Conservation (phyloP, 495 filamentous ascomycete species). For the Annulohypoxylon maeteangense region DNA sequence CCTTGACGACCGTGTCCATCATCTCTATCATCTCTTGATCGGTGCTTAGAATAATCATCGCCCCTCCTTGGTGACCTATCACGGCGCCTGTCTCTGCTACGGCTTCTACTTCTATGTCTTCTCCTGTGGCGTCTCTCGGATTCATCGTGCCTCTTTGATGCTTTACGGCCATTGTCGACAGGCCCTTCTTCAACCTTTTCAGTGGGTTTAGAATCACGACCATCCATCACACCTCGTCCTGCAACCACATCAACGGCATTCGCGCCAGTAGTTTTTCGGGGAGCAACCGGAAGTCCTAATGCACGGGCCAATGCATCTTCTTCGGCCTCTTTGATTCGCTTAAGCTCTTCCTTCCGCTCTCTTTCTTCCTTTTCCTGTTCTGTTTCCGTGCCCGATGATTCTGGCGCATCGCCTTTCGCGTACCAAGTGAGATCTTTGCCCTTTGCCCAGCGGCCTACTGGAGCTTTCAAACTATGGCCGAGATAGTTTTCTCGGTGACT, state of each 20-base stretch:
- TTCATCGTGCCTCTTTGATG: slow-evolving; percentile 44
- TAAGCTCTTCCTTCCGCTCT: slow-evolving; percentile 81
- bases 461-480: slow-evolving; percentile 93
- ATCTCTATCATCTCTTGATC: slow-evolving; percentile 34
- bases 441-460: slow-evolving; percentile 96
- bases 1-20: slow-evolving; percentile 31
- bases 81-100: slow-evolving; percentile 44
- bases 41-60: slow-evolving; percentile 26
- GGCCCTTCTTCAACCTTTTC: slow-evolving; percentile 22
- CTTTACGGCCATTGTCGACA: slow-evolving; percentile 37
- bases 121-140: slow-evolving; percentile 50
- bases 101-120: slow-evolving; percentile 52
- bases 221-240: slow-evolving; percentile 18
- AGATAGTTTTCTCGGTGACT: slow-evolving; percentile 96
- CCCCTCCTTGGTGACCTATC: slow-evolving; percentile 36
- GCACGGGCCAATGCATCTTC: slow-evolving; percentile 87
- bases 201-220: neutral
- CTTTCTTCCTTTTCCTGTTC: slow-evolving; percentile 69
- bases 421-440: slow-evolving; percentile 91
- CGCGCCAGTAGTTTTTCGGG: slow-evolving; percentile 59
- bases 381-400: slow-evolving; percentile 60
- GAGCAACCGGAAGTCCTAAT: slow-evolving; percentile 77
- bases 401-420: slow-evolving; percentile 70
- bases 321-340: slow-evolving; percentile 88
- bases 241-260: slow-evolving; percentile 57